Conservation (phyloP, 2,329 filamentous ascomycete genomes). For the Fusarium sp. region DNA sequence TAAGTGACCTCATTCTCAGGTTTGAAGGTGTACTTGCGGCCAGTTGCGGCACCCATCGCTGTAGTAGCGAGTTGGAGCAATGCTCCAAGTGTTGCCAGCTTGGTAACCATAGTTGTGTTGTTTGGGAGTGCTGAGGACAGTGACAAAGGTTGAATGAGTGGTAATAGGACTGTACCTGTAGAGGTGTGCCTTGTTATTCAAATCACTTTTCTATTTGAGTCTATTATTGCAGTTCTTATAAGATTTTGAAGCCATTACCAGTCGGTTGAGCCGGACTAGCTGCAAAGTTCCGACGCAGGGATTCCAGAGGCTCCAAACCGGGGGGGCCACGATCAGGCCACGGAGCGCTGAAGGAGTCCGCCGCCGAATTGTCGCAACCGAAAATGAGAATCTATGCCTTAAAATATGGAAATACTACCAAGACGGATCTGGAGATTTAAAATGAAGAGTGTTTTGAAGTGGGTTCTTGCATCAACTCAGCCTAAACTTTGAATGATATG, state of each 20-base stretch:
- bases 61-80: neutral
- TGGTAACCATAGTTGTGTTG: neutral
- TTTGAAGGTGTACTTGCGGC: neutral
- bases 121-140: neutral
- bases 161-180: neutral
- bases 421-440: neutral
- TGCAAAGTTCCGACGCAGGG: neutral
- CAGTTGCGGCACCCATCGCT: neutral
- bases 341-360: neutral
- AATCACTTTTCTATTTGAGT: no score
- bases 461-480: no score
- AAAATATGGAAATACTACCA: neutral
- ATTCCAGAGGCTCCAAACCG: neutral
- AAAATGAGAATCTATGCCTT: neutral
- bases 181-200: neutral
- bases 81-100: neutral
- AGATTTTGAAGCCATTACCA: neutral
- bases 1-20: neutral
- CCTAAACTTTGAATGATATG: no score
- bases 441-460: neutral
- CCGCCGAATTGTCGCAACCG: neutral
- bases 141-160: neutral
- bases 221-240: neutral
- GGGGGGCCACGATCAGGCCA: neutral
- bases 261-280: neutral